Conservation (phyloP, 2,329 filamentous ascomycete species). For the Ustilaginoidea virens region DNA sequence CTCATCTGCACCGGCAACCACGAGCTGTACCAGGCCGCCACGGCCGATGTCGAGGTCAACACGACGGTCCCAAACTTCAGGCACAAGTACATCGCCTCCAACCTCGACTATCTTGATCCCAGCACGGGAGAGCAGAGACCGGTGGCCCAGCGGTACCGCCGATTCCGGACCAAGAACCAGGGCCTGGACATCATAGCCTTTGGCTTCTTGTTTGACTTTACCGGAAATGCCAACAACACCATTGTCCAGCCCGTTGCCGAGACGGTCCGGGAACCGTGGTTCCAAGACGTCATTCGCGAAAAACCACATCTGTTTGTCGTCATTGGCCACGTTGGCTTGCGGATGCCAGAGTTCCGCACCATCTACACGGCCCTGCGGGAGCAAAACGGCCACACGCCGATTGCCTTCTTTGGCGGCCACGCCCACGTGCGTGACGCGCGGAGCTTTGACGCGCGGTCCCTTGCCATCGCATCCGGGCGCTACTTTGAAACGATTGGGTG, state of each 20-base stretch:
- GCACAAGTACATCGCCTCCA: conserved; percentile 73
- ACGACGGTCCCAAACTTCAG: conserved; percentile 73
- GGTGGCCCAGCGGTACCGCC: conserved; percentile 68
- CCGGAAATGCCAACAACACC: conserved; percentile 79
- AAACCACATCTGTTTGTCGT: conserved; percentile 81
- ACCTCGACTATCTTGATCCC: conserved; percentile 73
- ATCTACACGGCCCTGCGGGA: conserved; percentile 68
- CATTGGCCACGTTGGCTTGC: conserved; percentile 69
- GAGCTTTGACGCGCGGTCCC: conserved; percentile 62
- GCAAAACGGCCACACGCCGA: conserved; percentile 65
- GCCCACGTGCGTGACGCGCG: conserved; percentile 76
- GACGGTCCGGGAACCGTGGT: conserved; percentile 75
- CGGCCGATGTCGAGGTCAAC: conserved; percentile 63
- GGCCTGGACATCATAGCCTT: conserved; percentile 74
- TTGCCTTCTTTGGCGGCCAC: conserved; percentile 86
- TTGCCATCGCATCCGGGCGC: conserved; percentile 71
- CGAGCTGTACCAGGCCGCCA: conserved; percentile 74
- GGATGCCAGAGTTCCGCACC: conserved; percentile 62
- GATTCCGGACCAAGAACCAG: conserved; percentile 83
- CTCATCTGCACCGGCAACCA: conserved; percentile 84
- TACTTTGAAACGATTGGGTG: conserved; percentile 95
- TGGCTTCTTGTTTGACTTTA: conserved; percentile 92
- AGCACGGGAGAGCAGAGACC: conserved; percentile 55
- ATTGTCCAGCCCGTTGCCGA: conserved; percentile 67
- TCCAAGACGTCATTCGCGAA: conserved; percentile 69